Base-by-base conservation (phyloP, 805 yeast species). In the Sugiyamaella floridensis region DNA sequence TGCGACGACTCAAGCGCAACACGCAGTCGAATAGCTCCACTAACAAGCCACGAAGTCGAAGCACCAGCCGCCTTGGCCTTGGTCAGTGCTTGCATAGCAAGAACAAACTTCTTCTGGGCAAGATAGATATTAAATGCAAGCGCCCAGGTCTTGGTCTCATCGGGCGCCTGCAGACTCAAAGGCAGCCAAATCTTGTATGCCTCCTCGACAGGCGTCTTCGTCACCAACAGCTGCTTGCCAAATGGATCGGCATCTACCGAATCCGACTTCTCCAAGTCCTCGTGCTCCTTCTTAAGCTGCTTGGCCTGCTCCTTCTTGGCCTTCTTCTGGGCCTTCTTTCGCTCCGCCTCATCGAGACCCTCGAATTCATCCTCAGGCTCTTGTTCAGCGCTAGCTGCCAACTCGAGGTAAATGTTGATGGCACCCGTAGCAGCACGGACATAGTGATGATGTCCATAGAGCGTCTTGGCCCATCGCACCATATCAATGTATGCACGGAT, bases 401-500 rank as follows among this genome's bases (percentile, higher is more conserved):
- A 49, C 12, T 75, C 77, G 48, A 84, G 70, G 59, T 82, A 80
- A 40, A 86, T 67, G 16, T 74, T 69, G 26, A 83, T 69, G 37
- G 89, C 78, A 1, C 93, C 95, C 45, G 71, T 68, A 54, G 84
- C 74, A 0, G 86, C 86, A 51, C 93, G 78, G n/a, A 78, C 73
- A 63, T 80, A 88, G 49, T 85, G 77, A 2, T 95, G 89, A 34
- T 85, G 80, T 8, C 80, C 65, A 65, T 76, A 89, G 45, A 93
- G 67, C 18, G 71, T 66, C 66, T 90, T 95, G 52, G 83, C 96
- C 98, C 98, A 93, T 47, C 74, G 68, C 48, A 90, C 59, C 79
- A 87, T 80, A 16, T 82, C 83, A 28, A 86, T 60, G 65, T 92
- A 93, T 8, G 92, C 83, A 58, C 95, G 78, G 22, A 92, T 83